phyloP scores from a whole-genome alignment of 2,329 filamentous ascomycete genomes.

The Pestalotiopsis sp. region DNA sequence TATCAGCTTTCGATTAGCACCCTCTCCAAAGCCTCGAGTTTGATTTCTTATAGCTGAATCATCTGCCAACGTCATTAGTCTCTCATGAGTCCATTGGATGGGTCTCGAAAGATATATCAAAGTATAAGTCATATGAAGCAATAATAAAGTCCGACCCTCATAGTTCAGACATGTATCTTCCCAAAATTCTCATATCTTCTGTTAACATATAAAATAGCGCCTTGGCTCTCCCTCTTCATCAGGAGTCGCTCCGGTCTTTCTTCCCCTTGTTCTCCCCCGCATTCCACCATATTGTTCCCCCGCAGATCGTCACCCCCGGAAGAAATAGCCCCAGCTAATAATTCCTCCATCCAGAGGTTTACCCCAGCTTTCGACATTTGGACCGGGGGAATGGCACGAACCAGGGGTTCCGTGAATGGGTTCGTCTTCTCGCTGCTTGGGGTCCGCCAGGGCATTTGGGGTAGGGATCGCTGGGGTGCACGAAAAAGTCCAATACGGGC shows the following conservation, averaged over 20 bases:
- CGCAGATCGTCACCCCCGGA: constrained; percentile 5
- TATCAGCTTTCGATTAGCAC: not conserved
- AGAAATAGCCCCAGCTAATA: constrained; percentile 1
- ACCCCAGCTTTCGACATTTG: constrained; percentile 1
- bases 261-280: not conserved
- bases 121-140: not conserved
- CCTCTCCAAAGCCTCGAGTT: not conserved
- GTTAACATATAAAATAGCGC: too few species aligned
- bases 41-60: not conserved
- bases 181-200: too few species aligned
- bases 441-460: not conserved
- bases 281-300: not conserved
- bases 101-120: not conserved
- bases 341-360: constrained; percentile 11
- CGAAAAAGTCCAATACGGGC: not conserved
- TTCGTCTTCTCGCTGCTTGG: not conserved
- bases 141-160: not conserved
- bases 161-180: too few species aligned
- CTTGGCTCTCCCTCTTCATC: not conserved
- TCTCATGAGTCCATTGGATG: not conserved
- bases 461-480: not conserved
- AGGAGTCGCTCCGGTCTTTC: not conserved
- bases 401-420: not conserved
- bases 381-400: not conserved
- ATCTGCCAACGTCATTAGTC: not conserved